Evolutionary conservation across 805 yeast species (phyloP).

Genomic region (Saccharomycopsis sp.): DNA sequence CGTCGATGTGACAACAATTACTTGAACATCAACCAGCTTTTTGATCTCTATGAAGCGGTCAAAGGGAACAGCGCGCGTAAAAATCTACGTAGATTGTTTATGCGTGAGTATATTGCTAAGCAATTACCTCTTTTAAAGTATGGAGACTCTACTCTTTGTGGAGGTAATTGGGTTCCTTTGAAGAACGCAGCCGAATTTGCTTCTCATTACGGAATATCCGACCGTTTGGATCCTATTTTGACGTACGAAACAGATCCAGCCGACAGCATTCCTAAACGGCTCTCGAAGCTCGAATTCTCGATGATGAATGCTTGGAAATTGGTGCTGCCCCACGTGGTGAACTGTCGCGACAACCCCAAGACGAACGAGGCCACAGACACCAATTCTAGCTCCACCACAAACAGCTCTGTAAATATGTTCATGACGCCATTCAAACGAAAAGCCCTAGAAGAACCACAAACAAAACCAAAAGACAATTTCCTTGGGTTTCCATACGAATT

Average conservation of each 20-base stretch:
- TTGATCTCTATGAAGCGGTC: conserved; percentile 21
- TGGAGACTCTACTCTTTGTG: conserved; percentile 26
- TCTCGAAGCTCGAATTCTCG: not conserved
- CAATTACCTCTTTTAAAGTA: conserved; percentile 10
- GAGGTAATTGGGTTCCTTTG: conserved; percentile 27
- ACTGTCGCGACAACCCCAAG: not conserved
- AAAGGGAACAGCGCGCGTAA: conserved; percentile 17
- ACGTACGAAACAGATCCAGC: conserved; percentile 21
- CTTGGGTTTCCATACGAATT: conserved; percentile 14
- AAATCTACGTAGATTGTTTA: conserved; percentile 21
- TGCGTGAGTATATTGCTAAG: conserved; percentile 12
- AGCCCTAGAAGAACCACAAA: not conserved
- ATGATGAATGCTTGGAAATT: conserved; percentile 7
- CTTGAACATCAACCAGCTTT: conserved; percentile 26
- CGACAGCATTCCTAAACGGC: not conserved
- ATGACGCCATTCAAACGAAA: not conserved
- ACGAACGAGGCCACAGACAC: not conserved
- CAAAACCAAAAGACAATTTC: not conserved
- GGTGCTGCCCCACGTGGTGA: not conserved
- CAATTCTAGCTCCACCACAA: not conserved
- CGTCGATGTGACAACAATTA: conserved; percentile 21
- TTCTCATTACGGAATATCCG: conserved; percentile 21
- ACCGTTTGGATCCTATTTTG: conserved; percentile 20
- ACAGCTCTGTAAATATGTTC: not conserved
- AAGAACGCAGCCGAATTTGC: conserved; percentile 21